Percentiles rank a stretch among this genome's conserved stretches.
Conservation (phyloP, 2,329 filamentous ascomycete genomes). For the Cyanodermella asteris region DNA sequence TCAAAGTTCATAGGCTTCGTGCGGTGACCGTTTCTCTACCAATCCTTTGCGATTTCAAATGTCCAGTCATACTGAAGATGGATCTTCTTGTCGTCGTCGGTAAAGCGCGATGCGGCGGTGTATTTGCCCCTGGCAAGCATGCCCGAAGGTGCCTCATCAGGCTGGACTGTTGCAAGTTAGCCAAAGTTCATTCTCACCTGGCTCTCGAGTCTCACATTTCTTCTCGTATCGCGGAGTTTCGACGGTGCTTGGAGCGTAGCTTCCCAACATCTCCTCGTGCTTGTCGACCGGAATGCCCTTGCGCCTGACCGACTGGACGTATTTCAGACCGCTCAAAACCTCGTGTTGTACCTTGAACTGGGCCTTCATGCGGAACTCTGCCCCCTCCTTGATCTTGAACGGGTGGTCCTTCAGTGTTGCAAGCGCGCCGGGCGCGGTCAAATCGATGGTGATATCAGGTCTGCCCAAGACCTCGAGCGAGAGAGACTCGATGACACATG, state of each 20-base stretch:
- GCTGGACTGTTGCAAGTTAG: slow-evolving; percentile 38
- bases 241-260: slow-evolving; percentile 80
- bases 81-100: slow-evolving; percentile 81
- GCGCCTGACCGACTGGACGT: slow-evolving; percentile 81
- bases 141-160: slow-evolving; percentile 78
- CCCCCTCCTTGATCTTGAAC: slow-evolving; percentile 93
- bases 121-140: slow-evolving; percentile 84
- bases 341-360: slow-evolving; percentile 93
- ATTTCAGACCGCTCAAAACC: slow-evolving; percentile 85
- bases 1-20: too few relatives aligned
- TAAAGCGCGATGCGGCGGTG: slow-evolving; percentile 69
- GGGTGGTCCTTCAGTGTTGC: slow-evolving; percentile 68
- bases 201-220: slow-evolving; percentile 45
- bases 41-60: slow-evolving; percentile 93
- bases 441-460: slow-evolving; percentile 68
- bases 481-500: slow-evolving; percentile 82
- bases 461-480: slow-evolving; percentile 72
- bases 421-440: slow-evolving; percentile 52
- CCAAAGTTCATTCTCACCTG: neutral
- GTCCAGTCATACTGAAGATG: slow-evolving; percentile 90
- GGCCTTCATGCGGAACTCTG: slow-evolving; percentile 83
- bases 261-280: slow-evolving; percentile 93
- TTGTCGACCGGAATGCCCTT: slow-evolving; percentile 75
- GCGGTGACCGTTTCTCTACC: slow-evolving; percentile 21
- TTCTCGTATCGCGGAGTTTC: slow-evolving; percentile 72